These are phyloP conservation scores for Phytophthora nicotianae DNA, from an alignment of 352 stramenopile genomes.

Conservation along the genomic window DNA sequence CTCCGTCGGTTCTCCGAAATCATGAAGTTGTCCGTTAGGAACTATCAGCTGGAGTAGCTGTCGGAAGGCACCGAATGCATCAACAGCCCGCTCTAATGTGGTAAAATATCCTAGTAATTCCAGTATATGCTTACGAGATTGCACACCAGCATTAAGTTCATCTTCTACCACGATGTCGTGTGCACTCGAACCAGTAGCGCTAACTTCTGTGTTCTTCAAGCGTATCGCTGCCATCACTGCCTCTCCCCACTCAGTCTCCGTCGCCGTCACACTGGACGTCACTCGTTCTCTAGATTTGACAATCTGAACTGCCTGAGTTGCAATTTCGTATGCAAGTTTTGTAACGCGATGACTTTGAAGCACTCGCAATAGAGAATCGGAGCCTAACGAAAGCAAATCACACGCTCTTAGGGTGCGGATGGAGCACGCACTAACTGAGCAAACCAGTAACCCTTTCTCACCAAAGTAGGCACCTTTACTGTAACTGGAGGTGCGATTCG, in stretches of 20 bases:
- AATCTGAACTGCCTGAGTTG: conserved; percentile 27
- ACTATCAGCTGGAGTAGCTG: conserved; percentile 59
- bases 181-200: not conserved
- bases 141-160: conserved; percentile 6
- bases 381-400: conserved; percentile 56
- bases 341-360: conserved; percentile 49
- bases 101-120: conserved; percentile 37
- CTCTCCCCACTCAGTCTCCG: conserved; percentile 52
- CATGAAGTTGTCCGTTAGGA: conserved; percentile 50
- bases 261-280: conserved; percentile 14
- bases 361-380: conserved; percentile 47
- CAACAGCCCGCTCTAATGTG: conserved; percentile 33
- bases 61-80: conserved; percentile 44
- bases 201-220: conserved; percentile 31
- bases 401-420: conserved; percentile 60
- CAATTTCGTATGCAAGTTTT: conserved; percentile 50
- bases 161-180: conserved; percentile 1
- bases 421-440: conserved; percentile 52
- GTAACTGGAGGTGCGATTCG: conserved; percentile 33
- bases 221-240: conserved; percentile 40
- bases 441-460: conserved; percentile 57
- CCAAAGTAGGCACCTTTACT: conserved; percentile 67
- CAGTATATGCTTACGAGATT: conserved; percentile 27
- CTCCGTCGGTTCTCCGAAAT: conserved; percentile 10
- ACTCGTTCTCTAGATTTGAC: conserved; percentile 23